Percentiles rank a stretch among this genome's conserved stretches.
Conservation (phyloP, 2,329 filamentous ascomycete species). For the Penicillium sp. region DNA sequence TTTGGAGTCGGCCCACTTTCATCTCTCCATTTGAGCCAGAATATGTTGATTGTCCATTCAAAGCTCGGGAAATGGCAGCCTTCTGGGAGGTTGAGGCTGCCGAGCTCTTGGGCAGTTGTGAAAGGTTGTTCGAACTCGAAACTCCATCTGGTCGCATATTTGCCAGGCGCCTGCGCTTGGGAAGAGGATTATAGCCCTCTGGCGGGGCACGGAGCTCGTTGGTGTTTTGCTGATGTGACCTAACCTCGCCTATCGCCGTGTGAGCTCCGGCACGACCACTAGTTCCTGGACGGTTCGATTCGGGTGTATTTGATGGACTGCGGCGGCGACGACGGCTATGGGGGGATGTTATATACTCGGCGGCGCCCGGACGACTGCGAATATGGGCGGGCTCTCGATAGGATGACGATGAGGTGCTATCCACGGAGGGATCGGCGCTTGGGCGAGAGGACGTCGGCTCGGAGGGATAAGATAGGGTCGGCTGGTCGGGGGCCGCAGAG, state of each 20-base stretch:
- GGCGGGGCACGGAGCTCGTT: conserved; percentile 31
- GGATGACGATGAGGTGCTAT: conserved; percentile 31
- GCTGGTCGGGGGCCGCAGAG: conserved; percentile 71
- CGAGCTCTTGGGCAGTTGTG: conserved; percentile 63
- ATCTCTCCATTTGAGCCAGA: conserved; percentile 42
- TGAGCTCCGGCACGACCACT: conserved; percentile 29
- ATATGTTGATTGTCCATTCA: conserved; percentile 60
- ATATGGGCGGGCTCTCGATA: conserved; percentile 20
- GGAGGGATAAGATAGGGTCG: conserved; percentile 62
- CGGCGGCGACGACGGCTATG: conserved; percentile 38
- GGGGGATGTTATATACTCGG: conserved; percentile 21
- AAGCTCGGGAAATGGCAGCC: conserved; percentile 51
- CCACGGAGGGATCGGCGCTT: conserved; percentile 27
- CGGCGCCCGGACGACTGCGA: conserved; percentile 19
- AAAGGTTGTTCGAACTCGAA: conserved; percentile 61
- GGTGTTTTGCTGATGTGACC: conserved; percentile 31
- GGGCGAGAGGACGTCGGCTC: conserved; percentile 50
- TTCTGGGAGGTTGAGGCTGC: conserved; percentile 50
- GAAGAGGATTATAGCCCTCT: conserved; percentile 42
- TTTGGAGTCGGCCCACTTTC: conserved; percentile 46
- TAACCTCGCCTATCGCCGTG: conserved; percentile 33
- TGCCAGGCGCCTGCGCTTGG: conserved; percentile 64
- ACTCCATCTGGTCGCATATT: conserved; percentile 69
- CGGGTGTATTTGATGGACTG: conserved; percentile 34
- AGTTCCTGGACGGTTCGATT: conserved; percentile 26